phyloP scores from a whole-genome alignment of 179 eudicot genomes.

The Corrigiola litoralis region DNA sequence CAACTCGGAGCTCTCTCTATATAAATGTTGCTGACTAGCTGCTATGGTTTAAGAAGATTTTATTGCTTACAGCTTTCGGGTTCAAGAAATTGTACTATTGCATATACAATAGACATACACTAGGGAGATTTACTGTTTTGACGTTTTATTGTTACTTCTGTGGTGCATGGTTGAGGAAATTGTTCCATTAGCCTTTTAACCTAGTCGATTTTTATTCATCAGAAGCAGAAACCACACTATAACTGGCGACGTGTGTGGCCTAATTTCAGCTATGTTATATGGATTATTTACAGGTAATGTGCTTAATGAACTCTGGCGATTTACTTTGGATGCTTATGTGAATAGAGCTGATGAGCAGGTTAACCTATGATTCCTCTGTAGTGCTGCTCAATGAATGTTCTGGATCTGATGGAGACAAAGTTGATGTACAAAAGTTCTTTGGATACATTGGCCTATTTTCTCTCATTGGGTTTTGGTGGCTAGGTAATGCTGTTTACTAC shows the following conservation, averaged over 20 bases:
- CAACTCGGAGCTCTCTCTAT: too few species aligned
- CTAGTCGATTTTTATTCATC: not conserved
- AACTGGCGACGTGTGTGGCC: conserved; percentile 46
- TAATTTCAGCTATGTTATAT: conserved; percentile 49
- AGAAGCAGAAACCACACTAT: conserved; percentile 46
- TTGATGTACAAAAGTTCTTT: conserved; percentile 53
- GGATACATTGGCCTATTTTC: conserved; percentile 56
- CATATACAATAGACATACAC: too few species aligned
- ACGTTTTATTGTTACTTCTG: too few species aligned
- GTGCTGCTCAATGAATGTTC: conserved; percentile 57
- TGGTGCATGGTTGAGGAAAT: not conserved
- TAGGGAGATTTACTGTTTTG: too few species aligned
- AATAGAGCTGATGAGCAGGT: not conserved
- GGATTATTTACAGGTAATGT: conserved; percentile 53
- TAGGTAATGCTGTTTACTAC: conserved; percentile 29
- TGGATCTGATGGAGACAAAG: conserved; percentile 52
- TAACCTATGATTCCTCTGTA: conserved; percentile 18
- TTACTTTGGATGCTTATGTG: not conserved
- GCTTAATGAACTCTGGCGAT: not conserved
- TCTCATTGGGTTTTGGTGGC: conserved; percentile 66
- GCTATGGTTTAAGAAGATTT: too few species aligned
- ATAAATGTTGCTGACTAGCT: too few species aligned
- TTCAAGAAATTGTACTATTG: too few species aligned
- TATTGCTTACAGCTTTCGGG: too few species aligned
- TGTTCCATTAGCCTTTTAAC: not conserved